Evolutionary conservation across 2,329 filamentous ascomycete genomes (phyloP).

Genomic region (Diaporthe sp.): DNA sequence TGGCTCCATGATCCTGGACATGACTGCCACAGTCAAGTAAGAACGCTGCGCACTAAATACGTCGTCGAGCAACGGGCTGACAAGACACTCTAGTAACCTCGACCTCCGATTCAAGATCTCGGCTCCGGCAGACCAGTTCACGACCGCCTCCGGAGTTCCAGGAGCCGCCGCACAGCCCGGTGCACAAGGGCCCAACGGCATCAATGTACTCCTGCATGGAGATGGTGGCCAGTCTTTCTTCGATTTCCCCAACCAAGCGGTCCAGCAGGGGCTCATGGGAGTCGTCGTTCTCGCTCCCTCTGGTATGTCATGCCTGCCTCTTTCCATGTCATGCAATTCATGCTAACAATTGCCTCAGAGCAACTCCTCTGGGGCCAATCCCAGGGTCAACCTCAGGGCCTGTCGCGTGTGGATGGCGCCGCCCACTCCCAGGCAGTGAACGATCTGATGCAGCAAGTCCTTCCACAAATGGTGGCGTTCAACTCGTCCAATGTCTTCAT

Average conservation of each 20-base stretch:
- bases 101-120: conserved; percentile 69
- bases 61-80: not conserved
- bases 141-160: conserved; percentile 61
- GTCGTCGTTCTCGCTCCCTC: conserved; percentile 66
- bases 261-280: conserved; percentile 65
- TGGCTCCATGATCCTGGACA: conserved; percentile 69
- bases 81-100: conserved; percentile 57
- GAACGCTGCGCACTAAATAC: conserved; percentile 26
- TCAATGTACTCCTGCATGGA: conserved; percentile 71
- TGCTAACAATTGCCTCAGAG: conserved; percentile 8
- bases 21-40: conserved; percentile 68
- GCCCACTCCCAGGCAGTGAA: conserved; percentile 69
- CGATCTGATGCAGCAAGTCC: conserved; percentile 62
- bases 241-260: conserved; percentile 69
- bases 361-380: conserved; percentile 72
- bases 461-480: conserved; percentile 68
- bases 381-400: conserved; percentile 67
- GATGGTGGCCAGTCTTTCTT: conserved; percentile 73
- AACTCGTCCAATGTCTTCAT: conserved; percentile 67
- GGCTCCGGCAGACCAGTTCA: conserved; percentile 68
- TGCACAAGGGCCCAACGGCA: conserved; percentile 57
- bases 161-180: conserved; percentile 55
- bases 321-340: not conserved
- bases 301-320: conserved; percentile 29
- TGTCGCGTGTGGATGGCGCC: conserved; percentile 68